Evolutionary conservation across 2,329 filamentous ascomycete genomes (phyloP).

Genomic region (Clarireedia monteithiana): DNA sequence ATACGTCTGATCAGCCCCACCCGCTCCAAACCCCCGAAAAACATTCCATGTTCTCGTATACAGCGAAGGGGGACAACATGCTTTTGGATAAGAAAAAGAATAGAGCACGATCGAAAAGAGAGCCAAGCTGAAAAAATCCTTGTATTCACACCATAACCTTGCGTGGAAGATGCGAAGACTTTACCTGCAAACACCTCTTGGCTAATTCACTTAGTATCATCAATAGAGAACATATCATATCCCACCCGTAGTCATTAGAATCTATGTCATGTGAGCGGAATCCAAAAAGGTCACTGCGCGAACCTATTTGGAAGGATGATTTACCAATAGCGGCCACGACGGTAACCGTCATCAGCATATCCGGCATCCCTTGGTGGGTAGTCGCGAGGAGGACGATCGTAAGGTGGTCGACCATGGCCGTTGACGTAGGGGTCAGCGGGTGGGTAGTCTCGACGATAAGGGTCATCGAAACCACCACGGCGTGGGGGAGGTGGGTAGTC

Average conservation of each 20-base stretch:
- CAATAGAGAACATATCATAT: slow-evolving; percentile 9
- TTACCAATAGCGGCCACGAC: slow-evolving; percentile 28
- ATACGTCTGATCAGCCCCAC: neutral
- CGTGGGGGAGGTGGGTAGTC: slow-evolving; percentile 63
- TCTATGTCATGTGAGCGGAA: slow-evolving; percentile 14
- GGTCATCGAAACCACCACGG: slow-evolving; percentile 66
- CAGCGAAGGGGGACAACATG: neutral
- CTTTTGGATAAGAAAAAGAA: slow-evolving; percentile 6
- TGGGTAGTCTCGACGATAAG: slow-evolving; percentile 63
- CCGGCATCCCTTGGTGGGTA: slow-evolving; percentile 28
- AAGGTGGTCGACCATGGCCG: slow-evolving; percentile 40
- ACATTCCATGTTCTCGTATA: slow-evolving; percentile 2
- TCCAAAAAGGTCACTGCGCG: neutral
- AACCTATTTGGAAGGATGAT: slow-evolving; percentile 9
- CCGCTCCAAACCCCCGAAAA: neutral
- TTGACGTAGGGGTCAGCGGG: slow-evolving; percentile 48
- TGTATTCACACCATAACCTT: slow-evolving; percentile 10
- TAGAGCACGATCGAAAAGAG: slow-evolving; percentile 7
- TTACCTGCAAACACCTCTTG: slow-evolving; percentile 9
- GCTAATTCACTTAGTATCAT: slow-evolving; percentile 9
- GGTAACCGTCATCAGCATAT: slow-evolving; percentile 26
- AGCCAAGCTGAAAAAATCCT: slow-evolving; percentile 7
- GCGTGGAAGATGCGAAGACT: slow-evolving; percentile 2
- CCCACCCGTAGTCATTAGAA: slow-evolving; percentile 10
- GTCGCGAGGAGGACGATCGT: slow-evolving; percentile 38